Evolutionary conservation across 441 rosid species (phyloP).

Genomic region (Populus trichocarpa): DNA sequence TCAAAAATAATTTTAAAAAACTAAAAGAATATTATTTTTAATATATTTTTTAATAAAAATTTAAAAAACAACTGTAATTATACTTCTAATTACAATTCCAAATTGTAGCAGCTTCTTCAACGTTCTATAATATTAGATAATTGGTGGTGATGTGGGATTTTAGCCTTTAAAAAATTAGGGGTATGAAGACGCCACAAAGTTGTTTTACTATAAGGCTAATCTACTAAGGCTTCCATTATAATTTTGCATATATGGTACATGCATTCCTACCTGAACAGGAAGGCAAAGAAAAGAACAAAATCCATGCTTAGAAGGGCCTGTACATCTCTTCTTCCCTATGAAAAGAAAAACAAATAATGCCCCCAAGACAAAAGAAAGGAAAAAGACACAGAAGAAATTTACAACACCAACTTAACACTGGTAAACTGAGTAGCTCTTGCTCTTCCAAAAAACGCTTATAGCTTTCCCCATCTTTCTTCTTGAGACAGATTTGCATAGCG

Average conservation of each 20-base stretch:
- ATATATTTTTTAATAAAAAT: too few relatives aligned
- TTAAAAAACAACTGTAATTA: too few relatives aligned
- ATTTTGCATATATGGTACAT: constrained; percentile 11
- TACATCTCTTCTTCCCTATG: constrained; percentile 51
- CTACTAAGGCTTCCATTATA: constrained; percentile 15
- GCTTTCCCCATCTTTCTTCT: constrained; percentile 65
- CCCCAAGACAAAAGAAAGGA: constrained; percentile 24
- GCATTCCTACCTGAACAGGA: constrained; percentile 18
- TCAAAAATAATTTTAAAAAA: too few relatives aligned
- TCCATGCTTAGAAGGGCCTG: constrained; percentile 46
- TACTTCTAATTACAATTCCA: too few relatives aligned
- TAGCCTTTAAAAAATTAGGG: neutral
- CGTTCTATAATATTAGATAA: too few relatives aligned
- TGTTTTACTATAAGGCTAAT: neutral
- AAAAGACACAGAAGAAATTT: constrained; percentile 34
- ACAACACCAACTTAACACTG: constrained; percentile 39
- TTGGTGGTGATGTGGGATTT: neutral
- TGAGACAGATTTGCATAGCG: constrained; percentile 64
- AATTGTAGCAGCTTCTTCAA: too few relatives aligned
- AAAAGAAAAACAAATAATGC: constrained; percentile 21
- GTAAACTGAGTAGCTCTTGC: constrained; percentile 66
- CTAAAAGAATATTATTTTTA: too few relatives aligned
- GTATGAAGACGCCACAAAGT: neutral
- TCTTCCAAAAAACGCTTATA: constrained; percentile 69
- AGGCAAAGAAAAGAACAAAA: constrained; percentile 19